Evolutionary conservation across 164 flowering plant species (phyloP).

Genomic region (Pachysandra terminalis): DNA sequence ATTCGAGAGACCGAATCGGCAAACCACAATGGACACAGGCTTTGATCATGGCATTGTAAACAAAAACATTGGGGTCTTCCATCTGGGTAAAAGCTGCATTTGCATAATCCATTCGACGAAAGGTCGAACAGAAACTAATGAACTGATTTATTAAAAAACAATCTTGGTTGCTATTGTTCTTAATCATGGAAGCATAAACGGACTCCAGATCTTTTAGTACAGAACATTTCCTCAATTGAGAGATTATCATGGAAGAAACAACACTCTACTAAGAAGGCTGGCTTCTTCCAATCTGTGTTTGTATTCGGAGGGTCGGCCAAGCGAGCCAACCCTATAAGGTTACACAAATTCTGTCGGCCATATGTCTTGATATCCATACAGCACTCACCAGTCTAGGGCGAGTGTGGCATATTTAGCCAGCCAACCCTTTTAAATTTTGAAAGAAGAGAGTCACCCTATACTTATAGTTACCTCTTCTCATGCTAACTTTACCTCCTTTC

Average conservation of each 20-base stretch:
- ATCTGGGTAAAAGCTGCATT: constrained; percentile 42
- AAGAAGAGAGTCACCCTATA: accelerated
- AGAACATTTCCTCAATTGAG: constrained; percentile 35
- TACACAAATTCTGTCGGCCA: constrained; percentile 97
- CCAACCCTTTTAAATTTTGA: constrained; percentile 75
- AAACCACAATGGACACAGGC: constrained; percentile 35
- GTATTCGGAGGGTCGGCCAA: constrained; percentile 90
- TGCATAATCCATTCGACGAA: constrained; percentile 39
- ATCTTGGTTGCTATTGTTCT: constrained; percentile 42
- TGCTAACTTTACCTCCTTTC: not conserved
- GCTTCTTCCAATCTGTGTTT: no score
- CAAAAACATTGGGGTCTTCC: constrained; percentile 60
- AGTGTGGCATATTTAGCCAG: constrained; percentile 98
- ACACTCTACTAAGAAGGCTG: no score
- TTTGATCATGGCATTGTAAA: constrained; percentile 68
- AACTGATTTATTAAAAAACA: constrained; percentile 60
- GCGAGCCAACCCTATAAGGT: constrained; percentile 79
- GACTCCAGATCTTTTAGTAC: constrained; percentile 32
- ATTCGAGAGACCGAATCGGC: constrained; percentile 43
- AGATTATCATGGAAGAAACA: constrained; percentile 16
- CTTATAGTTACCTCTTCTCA: constrained; percentile 9
- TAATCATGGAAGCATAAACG: constrained; percentile 48
- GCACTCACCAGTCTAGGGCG: constrained; percentile 68
- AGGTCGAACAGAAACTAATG: constrained; percentile 38
- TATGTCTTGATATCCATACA: constrained; percentile 99